Evolutionary conservation across 345 rosid species (phyloP), one percentile per base, ranked within the genome.

Genomic region (Theobroma cacao): DNA sequence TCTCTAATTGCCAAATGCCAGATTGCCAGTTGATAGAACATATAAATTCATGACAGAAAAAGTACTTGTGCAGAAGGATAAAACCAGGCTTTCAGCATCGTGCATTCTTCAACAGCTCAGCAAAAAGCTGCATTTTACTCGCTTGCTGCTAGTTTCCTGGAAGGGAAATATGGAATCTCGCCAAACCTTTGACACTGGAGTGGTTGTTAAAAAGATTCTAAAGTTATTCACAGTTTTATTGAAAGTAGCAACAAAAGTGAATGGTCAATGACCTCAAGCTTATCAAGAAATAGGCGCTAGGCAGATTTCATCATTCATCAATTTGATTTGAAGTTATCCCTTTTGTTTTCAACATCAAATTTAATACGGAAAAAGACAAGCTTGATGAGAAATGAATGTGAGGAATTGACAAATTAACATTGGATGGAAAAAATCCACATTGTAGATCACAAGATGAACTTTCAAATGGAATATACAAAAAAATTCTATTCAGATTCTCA

Each of bases 191-290:
- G 14, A n/a, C 41, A 0, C 7, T 5, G 10, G 41, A 22, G 20
- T 20, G 28, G 26, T 13, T 5, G 26, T 40, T 60, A 30, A 40
- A 59, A 66, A 24, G 28, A 67, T 55, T 63, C 22, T 34, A 58
- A 75, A 75, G 45, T 40, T 71, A 20, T 45, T 4, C 11, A 22
- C 30, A 6, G 7, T 63, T 59, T 28, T 26, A 50, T 7, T 33
- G 47, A 64, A 38, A 45, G 41, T 18, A 78, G 67, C 62, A 48
- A 34, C 76, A 72, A 17, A 12, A 52, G 66, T 31, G 50, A 50
- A 34, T 22, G 33, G 56, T 47, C 59, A 65, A 76, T 75, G 26
- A 58, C 59, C 34, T 68, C 18, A 31, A 66, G 79, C 75, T 79
- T 45, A 73, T 75, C 69, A 38, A 40, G 74, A 47, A 50, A 30